These are phyloP conservation scores for Tylopilus vinaceipallidus DNA, from an alignment of 768 basidiomycete species.

Conservation along the genomic window DNA sequence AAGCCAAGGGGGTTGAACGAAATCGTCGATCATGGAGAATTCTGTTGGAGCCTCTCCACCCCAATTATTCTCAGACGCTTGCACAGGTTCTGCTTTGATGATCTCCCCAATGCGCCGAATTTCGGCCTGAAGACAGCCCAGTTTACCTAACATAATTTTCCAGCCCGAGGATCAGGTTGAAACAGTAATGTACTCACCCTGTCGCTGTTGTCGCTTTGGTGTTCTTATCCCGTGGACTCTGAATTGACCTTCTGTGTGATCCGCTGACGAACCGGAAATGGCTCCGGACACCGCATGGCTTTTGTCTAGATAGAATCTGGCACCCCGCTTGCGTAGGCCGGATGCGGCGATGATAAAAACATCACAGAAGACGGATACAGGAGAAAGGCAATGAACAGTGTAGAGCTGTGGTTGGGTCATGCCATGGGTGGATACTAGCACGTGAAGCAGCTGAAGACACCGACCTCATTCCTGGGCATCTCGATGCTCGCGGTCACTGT, in stretches of 20 bases:
- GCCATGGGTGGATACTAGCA: neutral
- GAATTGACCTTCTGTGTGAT: neutral
- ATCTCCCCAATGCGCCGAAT: slow-evolving; percentile 16
- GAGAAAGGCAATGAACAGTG: slow-evolving; percentile 18
- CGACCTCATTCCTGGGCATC: slow-evolving; percentile 13
- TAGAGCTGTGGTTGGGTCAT: slow-evolving; percentile 4
- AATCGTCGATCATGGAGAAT: slow-evolving; percentile 14
- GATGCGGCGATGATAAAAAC: slow-evolving; percentile 6
- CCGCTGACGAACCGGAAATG: slow-evolving; percentile 5
- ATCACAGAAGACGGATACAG: slow-evolving; percentile 16
- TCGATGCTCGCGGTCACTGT: slow-evolving; percentile 7
- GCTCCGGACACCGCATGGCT: neutral
- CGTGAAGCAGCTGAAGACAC: neutral
- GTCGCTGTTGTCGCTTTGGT: neutral
- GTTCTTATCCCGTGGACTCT: slow-evolving; percentile 10
- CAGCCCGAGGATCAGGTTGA: too few relatives aligned
- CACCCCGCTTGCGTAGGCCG: slow-evolving; percentile 3
- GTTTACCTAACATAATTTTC: slow-evolving; percentile 1
- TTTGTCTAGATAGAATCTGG: slow-evolving; percentile 16
- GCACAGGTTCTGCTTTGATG: slow-evolving; percentile 1
- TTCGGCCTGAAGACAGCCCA: slow-evolving; percentile 13
- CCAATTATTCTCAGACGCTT: neutral
- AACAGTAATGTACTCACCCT: slow-evolving; percentile 1
- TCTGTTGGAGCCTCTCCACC: neutral
- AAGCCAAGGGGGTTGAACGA: slow-evolving; percentile 11